These are phyloP conservation scores for Hymenoscyphus scutula DNA, from an alignment of 2,329 filamentous ascomycete species.

Conservation along the genomic window DNA sequence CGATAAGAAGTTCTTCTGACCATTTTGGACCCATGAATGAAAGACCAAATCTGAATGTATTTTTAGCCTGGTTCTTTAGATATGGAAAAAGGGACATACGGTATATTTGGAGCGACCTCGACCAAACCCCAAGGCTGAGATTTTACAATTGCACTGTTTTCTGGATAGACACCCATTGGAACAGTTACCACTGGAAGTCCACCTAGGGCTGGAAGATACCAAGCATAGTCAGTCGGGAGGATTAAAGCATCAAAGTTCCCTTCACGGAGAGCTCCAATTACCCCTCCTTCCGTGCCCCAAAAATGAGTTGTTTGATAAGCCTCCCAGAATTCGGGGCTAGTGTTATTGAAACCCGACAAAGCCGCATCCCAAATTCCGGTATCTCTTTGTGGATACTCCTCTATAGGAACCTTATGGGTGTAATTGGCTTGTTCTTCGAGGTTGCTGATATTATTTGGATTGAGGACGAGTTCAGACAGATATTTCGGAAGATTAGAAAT, in stretches of 20 bases:
- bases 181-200: conserved; percentile 70
- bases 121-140: conserved; percentile 49
- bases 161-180: conserved; percentile 56
- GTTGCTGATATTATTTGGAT: conserved; percentile 14
- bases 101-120: conserved; percentile 50
- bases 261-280: conserved; percentile 57
- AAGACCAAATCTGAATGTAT: conserved; percentile 51
- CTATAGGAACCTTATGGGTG: conserved; percentile 13
- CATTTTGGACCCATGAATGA: conserved; percentile 60
- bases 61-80: conserved; percentile 1
- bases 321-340: conserved; percentile 53
- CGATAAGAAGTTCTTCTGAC: conserved; percentile 60
- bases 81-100: conserved; percentile 24
- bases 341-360: conserved; percentile 54
- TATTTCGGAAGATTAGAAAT: conserved; percentile 55
- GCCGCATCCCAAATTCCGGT: conserved; percentile 53
- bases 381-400: conserved; percentile 43
- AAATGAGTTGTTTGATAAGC: conserved; percentile 51
- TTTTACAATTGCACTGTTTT: conserved; percentile 42
- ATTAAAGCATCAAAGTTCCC: conserved; percentile 57
- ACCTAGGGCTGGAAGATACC: conserved; percentile 67
- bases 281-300: conserved; percentile 51
- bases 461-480: conserved; percentile 49
- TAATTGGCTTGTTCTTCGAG: conserved; percentile 20
- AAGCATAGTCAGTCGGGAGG: conserved; percentile 51